Base-by-base conservation (phyloP, 2,329 filamentous ascomycete genomes). In the Exophiala xenobiotica region DNA sequence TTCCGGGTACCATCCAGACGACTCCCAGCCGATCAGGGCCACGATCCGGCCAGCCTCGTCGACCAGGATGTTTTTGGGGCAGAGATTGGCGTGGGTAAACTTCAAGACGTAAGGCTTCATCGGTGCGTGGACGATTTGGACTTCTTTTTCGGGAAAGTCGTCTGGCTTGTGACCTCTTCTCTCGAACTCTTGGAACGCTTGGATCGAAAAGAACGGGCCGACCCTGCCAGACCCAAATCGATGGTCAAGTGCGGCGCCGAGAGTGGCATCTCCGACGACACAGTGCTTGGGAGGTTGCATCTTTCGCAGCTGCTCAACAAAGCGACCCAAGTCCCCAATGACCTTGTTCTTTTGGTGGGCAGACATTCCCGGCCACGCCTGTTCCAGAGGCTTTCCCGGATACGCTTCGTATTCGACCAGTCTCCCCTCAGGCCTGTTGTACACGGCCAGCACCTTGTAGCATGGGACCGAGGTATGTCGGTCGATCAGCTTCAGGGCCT, bases 11-110 rank as follows among this genome's bases (percentile, higher is more conserved):
- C 61, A 66, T 12, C 63, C 62, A 4, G 63, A 57, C 38, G 57
- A 62, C 53, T 66, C 63, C 64, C 64, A 66, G 9, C 64, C 65
- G 11, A 65, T 56, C 43, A 66, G 53, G 11, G 61, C 64, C 9
- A 51, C 52, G 19, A 66, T 58, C 22, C 54, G 58, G 2, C 61
- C 61, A 6, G 56, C 51, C 40, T 61, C 61, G 29, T 63, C 57
- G 2, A 61, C 54, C 4, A 67, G 57, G 23, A 67, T 61, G 50
- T 67, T 66, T 26, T 61, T 54, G 16, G 60, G 62, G 43, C 57
- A 62, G 7, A 66, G 53, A 47, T 64, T 63, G 8, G 60, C 60
- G 43, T 65, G 63, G 2, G 65, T 65, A 45, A 65, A 65, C 43
- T 63, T 61, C 39, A 65, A 60, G 6, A 57, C 46, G 37, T 66